Evolutionary conservation across 1,284 basidiomycete species (phyloP), one percentile per base, ranked within the genome.

Genomic region (Pascua sp.): DNA sequence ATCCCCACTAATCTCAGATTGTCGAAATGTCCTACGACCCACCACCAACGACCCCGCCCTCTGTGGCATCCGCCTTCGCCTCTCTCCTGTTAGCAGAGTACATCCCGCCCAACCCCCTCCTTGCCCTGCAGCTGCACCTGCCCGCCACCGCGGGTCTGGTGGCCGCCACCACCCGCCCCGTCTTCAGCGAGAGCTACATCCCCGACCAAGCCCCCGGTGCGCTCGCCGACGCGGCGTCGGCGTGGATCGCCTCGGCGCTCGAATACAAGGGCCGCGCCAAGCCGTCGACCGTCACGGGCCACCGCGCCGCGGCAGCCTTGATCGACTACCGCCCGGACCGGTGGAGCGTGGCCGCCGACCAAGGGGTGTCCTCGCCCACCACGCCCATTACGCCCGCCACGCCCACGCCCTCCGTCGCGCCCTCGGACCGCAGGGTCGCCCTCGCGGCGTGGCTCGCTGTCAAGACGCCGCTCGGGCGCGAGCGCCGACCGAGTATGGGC

Each of bases 301-400:
- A 37, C 15, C 59, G 59, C 11, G 59, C 55, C 0, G 38, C 39
- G 17, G 24, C 15, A 1, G 51, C 47, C 11, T 41, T 57, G 16
- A 43, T 48, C 3, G 36, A 44, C 17, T 12, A 17, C 5, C 17
- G 45, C 9, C 51, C 56, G 12, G 39, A 45, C 11, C 53, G 53
- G 11, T 59, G 57, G 57, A 53, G 57, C 24, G 52, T 47, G 37
- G 17, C 70, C 81, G 93, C 38, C 73, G 77, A 43, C 78, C 83
- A n/a, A n/a, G n/a, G n/a, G n/a, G n/a, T 18, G 78, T 91, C 16
- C 73, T 93, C 55, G 67, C 80, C 2, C 85, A 86, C 43, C 77
- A 91, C 48, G 56, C 62, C 16, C 37, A 55, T 12, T 82, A 24
- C 38, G 40, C 88, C 63, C 85, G 86, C 5, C n/a, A 50, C 48